These are phyloP conservation scores for Colletotrichum endophyticum DNA, from an alignment of 2,329 filamentous ascomycete species.

Conservation along the genomic window DNA sequence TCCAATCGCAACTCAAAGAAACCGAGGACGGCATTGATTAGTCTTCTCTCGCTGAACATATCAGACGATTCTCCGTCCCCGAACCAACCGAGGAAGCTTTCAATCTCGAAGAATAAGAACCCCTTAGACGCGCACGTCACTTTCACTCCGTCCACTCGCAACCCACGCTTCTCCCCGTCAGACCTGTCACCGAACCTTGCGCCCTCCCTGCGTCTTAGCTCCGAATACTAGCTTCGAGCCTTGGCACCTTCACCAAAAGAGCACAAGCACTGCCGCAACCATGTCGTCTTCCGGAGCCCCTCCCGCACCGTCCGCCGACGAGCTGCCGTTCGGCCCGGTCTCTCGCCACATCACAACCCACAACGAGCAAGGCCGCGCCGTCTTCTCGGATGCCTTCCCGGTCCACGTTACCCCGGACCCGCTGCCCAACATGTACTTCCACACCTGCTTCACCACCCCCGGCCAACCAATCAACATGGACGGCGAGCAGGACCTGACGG, in stretches of 20 bases:
- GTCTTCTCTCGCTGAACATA: background rate
- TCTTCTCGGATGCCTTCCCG: slow-evolving; percentile 24
- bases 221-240: background rate
- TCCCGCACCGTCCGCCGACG: background rate
- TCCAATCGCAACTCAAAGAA: background rate
- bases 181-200: background rate
- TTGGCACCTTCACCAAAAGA: background rate
- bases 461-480: slow-evolving; percentile 19
- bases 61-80: background rate
- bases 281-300: slow-evolving; percentile 6
- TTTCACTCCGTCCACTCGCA: background rate
- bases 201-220: background rate
- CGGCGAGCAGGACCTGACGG: slow-evolving; percentile 11
- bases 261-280: background rate
- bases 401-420: slow-evolving; percentile 12
- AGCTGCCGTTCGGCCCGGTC: slow-evolving; percentile 14
- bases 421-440: slow-evolving; percentile 16
- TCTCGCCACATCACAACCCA: slow-evolving; percentile 28
- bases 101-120: background rate
- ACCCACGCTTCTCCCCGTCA: background rate
- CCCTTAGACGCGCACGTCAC: background rate
- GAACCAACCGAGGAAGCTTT: background rate
- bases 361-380: slow-evolving; percentile 29
- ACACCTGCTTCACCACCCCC: slow-evolving; percentile 26
- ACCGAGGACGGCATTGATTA: background rate